These are phyloP conservation scores for Magnusiomyces magnusii DNA, from an alignment of 1,139 yeast genomes.

Conservation along the genomic window DNA sequence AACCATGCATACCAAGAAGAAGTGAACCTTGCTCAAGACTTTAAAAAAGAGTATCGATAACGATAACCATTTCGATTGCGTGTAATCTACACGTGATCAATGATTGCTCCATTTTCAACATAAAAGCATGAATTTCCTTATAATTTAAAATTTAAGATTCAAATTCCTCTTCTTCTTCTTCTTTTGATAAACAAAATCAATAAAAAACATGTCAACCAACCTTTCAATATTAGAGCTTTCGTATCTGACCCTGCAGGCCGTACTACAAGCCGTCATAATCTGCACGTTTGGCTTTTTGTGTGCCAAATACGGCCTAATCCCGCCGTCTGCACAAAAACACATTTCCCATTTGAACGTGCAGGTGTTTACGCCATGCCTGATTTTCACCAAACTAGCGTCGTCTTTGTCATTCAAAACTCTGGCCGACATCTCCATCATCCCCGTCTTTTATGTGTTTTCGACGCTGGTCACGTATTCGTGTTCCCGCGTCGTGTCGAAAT, in stretches of 20 bases:
- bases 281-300: slow-evolving; percentile 67
- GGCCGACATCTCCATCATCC: slow-evolving; percentile 63
- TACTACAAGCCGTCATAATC: slow-evolving; percentile 64
- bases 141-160: too few relatives aligned
- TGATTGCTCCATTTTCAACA: too few relatives aligned
- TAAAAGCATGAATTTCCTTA: too few relatives aligned
- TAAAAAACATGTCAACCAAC: slow-evolving; percentile 11
- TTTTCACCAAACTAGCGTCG: slow-evolving; percentile 71
- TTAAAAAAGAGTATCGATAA: too few relatives aligned
- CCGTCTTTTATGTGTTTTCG: slow-evolving; percentile 59
- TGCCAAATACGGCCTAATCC: slow-evolving; percentile 52
- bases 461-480: slow-evolving; percentile 54
- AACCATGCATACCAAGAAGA: too few relatives aligned
- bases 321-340: slow-evolving; percentile 55
- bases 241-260: slow-evolving; percentile 68
- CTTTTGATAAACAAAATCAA: too few relatives aligned
- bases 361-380: slow-evolving; percentile 77
- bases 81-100: too few relatives aligned
- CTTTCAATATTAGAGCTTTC: slow-evolving; percentile 51
- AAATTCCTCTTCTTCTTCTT: too few relatives aligned
- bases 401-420: slow-evolving; percentile 59
- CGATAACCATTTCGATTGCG: too few relatives aligned
- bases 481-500: slow-evolving; percentile 43
- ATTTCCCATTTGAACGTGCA: slow-evolving; percentile 66
- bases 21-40: too few relatives aligned